These are phyloP conservation scores for Solanum pimpinellifolium DNA, from an alignment of 257 asterid species.

Conservation along the genomic window DNA sequence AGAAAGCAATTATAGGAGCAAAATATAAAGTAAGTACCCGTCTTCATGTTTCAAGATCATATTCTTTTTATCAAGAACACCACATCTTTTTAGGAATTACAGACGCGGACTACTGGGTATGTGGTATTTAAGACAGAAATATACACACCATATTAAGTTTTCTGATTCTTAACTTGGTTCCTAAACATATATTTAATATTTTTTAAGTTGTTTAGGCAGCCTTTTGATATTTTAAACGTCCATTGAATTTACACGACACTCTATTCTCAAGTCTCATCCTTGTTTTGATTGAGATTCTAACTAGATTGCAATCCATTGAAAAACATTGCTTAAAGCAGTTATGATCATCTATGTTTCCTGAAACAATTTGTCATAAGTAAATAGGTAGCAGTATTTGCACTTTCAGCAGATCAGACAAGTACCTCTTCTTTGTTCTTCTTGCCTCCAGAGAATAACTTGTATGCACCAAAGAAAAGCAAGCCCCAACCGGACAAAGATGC, in stretches of 20 bases:
- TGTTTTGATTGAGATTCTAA: neutral
- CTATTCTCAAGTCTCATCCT: neutral
- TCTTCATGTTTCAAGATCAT: neutral
- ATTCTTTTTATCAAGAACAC: neutral
- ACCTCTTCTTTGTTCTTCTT: constrained; percentile 67
- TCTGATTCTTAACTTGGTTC: neutral
- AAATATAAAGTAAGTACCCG: neutral
- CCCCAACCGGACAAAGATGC: constrained; percentile 83
- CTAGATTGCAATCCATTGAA: neutral
- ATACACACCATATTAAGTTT: neutral
- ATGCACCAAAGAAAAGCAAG: constrained; percentile 39
- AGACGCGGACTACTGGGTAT: neutral
- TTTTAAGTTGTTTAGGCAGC: neutral
- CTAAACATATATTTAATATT: neutral
- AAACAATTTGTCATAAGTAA: neutral
- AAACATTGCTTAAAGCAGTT: neutral
- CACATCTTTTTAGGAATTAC: neutral
- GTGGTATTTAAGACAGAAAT: neutral
- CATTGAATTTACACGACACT: neutral
- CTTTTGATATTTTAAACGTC: neutral
- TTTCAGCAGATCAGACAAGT: neutral
- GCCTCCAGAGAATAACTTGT: constrained; percentile 62
- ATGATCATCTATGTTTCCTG: neutral
- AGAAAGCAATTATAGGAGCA: neutral
- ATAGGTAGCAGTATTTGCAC: neutral